Evolutionary conservation across 2,329 filamentous ascomycete genomes (phyloP).

Genomic region (Hirsutella rhossiliensis): DNA sequence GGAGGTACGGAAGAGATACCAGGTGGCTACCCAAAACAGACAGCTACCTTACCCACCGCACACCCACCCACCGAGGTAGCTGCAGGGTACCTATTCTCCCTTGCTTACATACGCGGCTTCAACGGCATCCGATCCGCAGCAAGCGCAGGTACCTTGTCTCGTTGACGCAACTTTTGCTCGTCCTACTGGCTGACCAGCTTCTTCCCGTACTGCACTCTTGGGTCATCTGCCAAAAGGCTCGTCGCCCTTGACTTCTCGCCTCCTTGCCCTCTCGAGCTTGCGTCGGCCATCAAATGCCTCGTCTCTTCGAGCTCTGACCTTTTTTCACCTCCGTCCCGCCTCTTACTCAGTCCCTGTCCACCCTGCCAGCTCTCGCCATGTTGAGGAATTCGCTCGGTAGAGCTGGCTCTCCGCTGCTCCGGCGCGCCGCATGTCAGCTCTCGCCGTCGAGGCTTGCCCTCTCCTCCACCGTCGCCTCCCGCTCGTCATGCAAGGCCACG

Average conservation of each 20-base stretch:
- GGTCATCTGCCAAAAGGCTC: not conserved
- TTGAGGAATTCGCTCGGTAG: constrained; percentile 57
- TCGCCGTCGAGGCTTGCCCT: constrained; percentile 27
- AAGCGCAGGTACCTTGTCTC: not conserved
- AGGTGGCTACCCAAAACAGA: too few relatives aligned
- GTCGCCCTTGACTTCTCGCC: not conserved
- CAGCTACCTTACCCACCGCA: too few relatives aligned
- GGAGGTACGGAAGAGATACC: too few relatives aligned
- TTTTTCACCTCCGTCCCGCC: constrained; percentile 8
- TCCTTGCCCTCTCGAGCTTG: not conserved
- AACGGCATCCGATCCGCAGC: not conserved
- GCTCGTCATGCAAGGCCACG: constrained; percentile 31
- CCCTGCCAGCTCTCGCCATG: constrained; percentile 40
- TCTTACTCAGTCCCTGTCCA: not conserved
- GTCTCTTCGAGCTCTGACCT: constrained; percentile 8
- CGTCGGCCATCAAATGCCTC: constrained; percentile 14
- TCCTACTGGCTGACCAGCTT: not conserved
- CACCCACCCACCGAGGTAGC: too few relatives aligned
- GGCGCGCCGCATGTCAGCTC: constrained; percentile 36
- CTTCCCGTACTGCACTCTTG: not conserved
- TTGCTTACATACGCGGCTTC: not conserved
- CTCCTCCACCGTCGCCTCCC: constrained; percentile 25
- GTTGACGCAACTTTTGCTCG: not conserved
- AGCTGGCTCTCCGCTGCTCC: constrained; percentile 52
- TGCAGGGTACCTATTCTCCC: not conserved